Evolutionary conservation across 108 stramenopile species (phyloP), one percentile per base, ranked within the genome.

Genomic region (Discostella stelligeroides): DNA sequence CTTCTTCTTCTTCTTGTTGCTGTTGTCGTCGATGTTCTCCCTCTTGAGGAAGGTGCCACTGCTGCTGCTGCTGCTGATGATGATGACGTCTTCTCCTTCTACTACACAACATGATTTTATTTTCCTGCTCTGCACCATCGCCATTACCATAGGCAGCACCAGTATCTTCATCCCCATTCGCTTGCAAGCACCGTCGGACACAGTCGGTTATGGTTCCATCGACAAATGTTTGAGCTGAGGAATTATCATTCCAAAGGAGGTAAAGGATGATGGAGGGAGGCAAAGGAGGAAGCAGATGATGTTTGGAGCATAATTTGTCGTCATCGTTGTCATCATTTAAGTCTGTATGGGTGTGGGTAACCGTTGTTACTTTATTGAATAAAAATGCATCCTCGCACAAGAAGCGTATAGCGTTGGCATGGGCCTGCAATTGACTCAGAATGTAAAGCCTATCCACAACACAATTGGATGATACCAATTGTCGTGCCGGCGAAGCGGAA

Each of bases 361-460:
- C n/a, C n/a, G n/a, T n/a, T n/a, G n/a, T n/a, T n/a, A n/a, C n/a
- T n/a, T n/a, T n/a, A n/a, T n/a, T n/a, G n/a, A n/a, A n/a, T n/a
- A n/a, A n/a, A n/a, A n/a, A n/a, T n/a, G n/a, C n/a, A n/a, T 49
- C 14, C 63, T 82, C 72, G 12, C 63, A 59, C 23, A 88, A 55
- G 79, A 85, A 88, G 6, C 66, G 46, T 11, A 72, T 61, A 0
- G 80, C 54, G 13, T 77, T 58, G 28, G 75, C 77, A 63, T 87
- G 72, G 17, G 70, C 64, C 23, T 81, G 60, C 13, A 90, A 63
- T 70, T 90, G 86, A 37, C 82, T 83, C 14, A 85, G 60, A 58
- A 86, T 77, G 55, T 88, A 90, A 57, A 76, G 82, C 11, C 89
- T 76, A 46, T 90, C 89, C 42, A 57, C 68, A 37, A 40, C 62